Evolutionary conservation across 805 yeast species (phyloP), one percentile per base, ranked within the genome.

Genomic region (Yarrowia yakushimensis): DNA sequence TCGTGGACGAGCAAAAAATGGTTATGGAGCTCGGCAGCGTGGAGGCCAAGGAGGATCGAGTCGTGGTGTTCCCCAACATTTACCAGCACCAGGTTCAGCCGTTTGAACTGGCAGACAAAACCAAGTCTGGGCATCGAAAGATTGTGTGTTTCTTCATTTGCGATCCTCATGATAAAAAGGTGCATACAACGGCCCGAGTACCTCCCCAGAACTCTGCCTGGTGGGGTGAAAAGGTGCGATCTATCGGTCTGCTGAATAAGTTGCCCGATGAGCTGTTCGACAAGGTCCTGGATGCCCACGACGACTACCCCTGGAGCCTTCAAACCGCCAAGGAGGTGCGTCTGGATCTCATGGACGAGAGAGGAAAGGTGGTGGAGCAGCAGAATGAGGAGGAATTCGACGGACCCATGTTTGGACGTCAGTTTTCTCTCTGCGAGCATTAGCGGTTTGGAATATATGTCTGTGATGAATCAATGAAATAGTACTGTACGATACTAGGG

Each of bases 31-130:
- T 72, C 4, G 80, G 79, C 0, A 55, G 68, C 2, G 69, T 73
- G 10, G 66, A 66, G 17, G 67, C 73, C 13, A 42, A 63, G 23
- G 68, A 73, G 61, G 74, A 70, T 48, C 65, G 74, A 12, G 64
- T 77, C 9, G 43, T 77, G 15, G 69, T 78, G 7, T 78, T 78
- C 64, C 80, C 81, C 6, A 78, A 78, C 66, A 48, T 61, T 10
- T 73, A 62, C 55, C 81, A 77, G 64, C 79, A 77, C 64, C 76
- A 73, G 60, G 80, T 78, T 12, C 76, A 74, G 61, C 70, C 74
- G 7, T 78, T 78, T 66, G 72, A 73, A 59, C 72, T 78, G 65
- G 54, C 59, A 12, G 80, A 78, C 64, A 67, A 67, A 63, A 57
- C 74, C 7, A 77, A 72, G 63, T 69, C 72, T 0, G 81, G 81